phyloP scores from a whole-genome alignment of 73 alveolate genomes.

The Halteria grandinella region DNA sequence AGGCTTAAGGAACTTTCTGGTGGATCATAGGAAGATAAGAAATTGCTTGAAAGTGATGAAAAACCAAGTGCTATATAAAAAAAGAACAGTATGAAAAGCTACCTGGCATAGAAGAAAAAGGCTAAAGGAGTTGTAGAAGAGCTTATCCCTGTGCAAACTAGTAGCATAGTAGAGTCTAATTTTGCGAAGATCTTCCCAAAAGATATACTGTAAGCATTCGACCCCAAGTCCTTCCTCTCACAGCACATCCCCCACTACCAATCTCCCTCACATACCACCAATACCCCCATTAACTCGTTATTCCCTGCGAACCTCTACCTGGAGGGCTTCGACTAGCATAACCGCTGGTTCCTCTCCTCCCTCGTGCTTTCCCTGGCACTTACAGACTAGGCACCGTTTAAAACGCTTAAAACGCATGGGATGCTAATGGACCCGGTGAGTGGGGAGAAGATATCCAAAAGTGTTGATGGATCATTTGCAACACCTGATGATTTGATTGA shows the following conservation, averaged over 20 bases:
- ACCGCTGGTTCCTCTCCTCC: slow-evolving; percentile 87
- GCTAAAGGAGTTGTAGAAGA: neutral
- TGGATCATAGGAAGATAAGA: neutral
- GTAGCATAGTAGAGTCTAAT: too few relatives aligned
- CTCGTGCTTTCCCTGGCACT: slow-evolving; percentile 72
- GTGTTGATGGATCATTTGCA: slow-evolving; percentile 49
- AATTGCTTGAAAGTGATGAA: neutral
- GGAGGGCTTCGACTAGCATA: slow-evolving; percentile 88
- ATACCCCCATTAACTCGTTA: neutral
- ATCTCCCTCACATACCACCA: too few relatives aligned
- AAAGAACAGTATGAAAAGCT: neutral
- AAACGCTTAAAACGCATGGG: slow-evolving; percentile 83
- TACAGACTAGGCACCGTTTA: slow-evolving; percentile 74
- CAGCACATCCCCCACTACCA: too few relatives aligned
- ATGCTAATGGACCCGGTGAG: slow-evolving; percentile 69
- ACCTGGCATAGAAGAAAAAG: neutral
- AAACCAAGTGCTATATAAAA: neutral
- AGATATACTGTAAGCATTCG: too few relatives aligned
- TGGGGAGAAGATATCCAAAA: slow-evolving; percentile 80
- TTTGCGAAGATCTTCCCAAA: too few relatives aligned
- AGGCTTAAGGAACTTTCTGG: too few relatives aligned
- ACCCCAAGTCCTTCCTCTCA: too few relatives aligned
- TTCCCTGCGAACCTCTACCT: slow-evolving; percentile 78
- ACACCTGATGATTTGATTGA: slow-evolving; percentile 81
- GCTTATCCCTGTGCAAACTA: too few relatives aligned